Base-by-base conservation (phyloP, 768 basidiomycete genomes). In the Lactarius sanguifluus region DNA sequence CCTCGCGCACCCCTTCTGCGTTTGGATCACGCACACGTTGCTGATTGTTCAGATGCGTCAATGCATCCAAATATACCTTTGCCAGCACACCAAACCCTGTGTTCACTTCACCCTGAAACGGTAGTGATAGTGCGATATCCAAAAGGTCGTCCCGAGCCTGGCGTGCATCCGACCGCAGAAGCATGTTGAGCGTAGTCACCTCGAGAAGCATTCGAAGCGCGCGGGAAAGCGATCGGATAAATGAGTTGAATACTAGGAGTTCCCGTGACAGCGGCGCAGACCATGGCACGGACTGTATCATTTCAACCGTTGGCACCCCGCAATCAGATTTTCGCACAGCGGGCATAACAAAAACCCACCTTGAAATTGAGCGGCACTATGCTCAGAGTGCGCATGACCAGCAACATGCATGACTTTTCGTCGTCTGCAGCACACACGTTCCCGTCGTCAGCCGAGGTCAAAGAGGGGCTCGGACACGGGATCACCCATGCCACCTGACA, bases 1-100 rank as follows among this genome's bases (percentile, higher is more conserved):
- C 91, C 71, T 92, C 88, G 73, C 78, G 83, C 62, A 96, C 92
- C 23, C 89, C 89, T 68, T 90, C 88, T 63, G 85, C 88, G 71
- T 90, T 85, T 43, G 88, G 85, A 74, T 91, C 90, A 36, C 86
- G 84, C 67, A 93, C 89, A 62, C 92, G 81, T 74, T 85, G 84
- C 30, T 89, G 85, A 64, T 88, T 88, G 76, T 94, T 94, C 74
- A 95, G 82, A 76, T 94, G 90, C 56, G 92, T 94, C 58, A 95
- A 84, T 61, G 94, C 92, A 73, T 97, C 96, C 72, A 98, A 80
- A 80, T 97, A 96, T 41, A 96, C 95, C 81, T 98, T 99, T 18
- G 92, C 94, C 25, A 99, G 84, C 69, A 99, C 92, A 4, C 97
- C 97, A 77, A 98, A 98, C 23, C 96, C 97, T 0, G 97, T 98